phyloP scores from a whole-genome alignment of 2,329 filamentous ascomycete species.

The Alternaria dauci region DNA sequence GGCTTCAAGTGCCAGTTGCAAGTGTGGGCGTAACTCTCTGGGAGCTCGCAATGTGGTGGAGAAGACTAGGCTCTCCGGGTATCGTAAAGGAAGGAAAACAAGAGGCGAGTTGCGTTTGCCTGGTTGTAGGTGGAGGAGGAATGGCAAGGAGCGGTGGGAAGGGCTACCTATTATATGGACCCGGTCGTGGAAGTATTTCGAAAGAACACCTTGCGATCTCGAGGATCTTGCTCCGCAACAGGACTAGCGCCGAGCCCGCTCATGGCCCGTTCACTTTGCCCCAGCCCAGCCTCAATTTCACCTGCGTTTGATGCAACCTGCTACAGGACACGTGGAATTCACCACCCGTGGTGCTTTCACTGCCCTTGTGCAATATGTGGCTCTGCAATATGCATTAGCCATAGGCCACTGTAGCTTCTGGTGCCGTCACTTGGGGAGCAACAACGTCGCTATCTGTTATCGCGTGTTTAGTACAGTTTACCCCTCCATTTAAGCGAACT shows the following conservation, averaged over 20 bases:
- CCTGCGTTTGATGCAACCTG: constrained; percentile 35
- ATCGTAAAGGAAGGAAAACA: constrained; percentile 35
- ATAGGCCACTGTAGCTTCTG: constrained; percentile 4
- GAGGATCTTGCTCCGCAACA: constrained; percentile 23
- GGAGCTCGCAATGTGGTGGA: constrained; percentile 38
- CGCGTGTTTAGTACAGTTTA: constrained; percentile 7
- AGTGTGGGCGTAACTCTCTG: constrained; percentile 33
- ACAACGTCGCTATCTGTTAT: constrained; percentile 7
- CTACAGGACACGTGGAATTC: constrained; percentile 45
- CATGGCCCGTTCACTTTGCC: constrained; percentile 27
- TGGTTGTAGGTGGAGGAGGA: constrained; percentile 31
- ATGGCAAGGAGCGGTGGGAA: constrained; percentile 27
- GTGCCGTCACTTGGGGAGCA: neutral
- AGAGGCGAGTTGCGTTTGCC: constrained; percentile 30
- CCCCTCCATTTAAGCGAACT: constrained; percentile 20
- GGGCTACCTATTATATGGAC: constrained; percentile 43
- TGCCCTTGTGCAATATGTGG: neutral
- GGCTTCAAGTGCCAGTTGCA: constrained; percentile 29
- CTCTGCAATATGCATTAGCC: constrained; percentile 14
- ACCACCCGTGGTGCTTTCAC: constrained; percentile 17
- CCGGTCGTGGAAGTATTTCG: constrained; percentile 34
- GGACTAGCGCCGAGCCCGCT: constrained; percentile 35
- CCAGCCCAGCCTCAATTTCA: constrained; percentile 41
- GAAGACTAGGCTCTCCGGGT: constrained; percentile 38
- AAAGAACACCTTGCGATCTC: constrained; percentile 45